Evolutionary conservation across 2,329 filamentous ascomycete species (phyloP).

Genomic region (Podosphaera xanthii): DNA sequence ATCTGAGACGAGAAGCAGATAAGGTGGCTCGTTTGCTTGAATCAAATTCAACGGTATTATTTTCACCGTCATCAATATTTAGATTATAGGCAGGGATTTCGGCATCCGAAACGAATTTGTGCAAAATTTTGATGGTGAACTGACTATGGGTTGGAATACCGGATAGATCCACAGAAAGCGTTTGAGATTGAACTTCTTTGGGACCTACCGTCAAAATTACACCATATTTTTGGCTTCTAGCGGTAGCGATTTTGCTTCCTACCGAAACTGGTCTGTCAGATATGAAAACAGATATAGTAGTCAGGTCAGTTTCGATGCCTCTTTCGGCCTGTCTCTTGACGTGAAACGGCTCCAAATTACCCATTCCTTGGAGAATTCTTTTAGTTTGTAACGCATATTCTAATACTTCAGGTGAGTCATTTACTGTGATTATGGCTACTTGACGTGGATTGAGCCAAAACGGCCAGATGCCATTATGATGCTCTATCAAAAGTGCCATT

Average conservation of each 20-base stretch:
- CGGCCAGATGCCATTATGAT: constrained; percentile 58
- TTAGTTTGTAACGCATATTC: constrained; percentile 10
- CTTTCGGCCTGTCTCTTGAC: not conserved
- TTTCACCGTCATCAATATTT: not conserved
- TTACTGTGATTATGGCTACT: constrained; percentile 50
- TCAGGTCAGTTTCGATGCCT: not conserved
- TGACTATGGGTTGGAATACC: constrained; percentile 6
- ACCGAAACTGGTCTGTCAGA: constrained; percentile 41
- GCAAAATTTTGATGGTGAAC: not conserved
- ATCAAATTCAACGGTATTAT: not conserved
- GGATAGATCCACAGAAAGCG: constrained; percentile 27
- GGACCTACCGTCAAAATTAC: constrained; percentile 52
- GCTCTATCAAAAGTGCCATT: constrained; percentile 67
- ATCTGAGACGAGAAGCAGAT: not conserved
- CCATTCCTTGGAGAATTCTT: constrained; percentile 3
- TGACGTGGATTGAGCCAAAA: constrained; percentile 77
- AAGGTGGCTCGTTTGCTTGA: not conserved
- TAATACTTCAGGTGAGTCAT: constrained; percentile 23
- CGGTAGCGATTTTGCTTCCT: constrained; percentile 47
- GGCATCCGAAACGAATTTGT: not conserved
- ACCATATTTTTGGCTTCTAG: constrained; percentile 49
- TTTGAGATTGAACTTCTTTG: constrained; percentile 33
- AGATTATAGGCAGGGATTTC: not conserved
- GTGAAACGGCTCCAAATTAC: not conserved
- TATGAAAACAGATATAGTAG: constrained; percentile 38